These are phyloP conservation scores for Fragaria nilgerrensis DNA, from an alignment of 306 rosid genomes.

Conservation along the genomic window DNA sequence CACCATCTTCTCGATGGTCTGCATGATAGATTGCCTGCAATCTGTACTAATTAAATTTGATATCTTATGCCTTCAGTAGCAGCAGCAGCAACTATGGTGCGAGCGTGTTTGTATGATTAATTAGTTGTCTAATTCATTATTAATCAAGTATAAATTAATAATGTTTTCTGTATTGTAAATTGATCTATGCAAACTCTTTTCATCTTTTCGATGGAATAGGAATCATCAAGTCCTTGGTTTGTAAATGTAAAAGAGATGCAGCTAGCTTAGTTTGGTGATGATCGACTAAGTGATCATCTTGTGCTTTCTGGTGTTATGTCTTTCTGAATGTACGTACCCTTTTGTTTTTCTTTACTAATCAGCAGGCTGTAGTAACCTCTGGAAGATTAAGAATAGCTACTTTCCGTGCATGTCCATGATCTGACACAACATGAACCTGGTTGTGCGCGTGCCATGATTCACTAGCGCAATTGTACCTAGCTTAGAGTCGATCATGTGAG, in stretches of 20 bases:
- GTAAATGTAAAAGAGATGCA: not conserved
- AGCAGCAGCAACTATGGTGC: not conserved
- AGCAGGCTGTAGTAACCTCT: not conserved
- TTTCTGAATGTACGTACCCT: not conserved
- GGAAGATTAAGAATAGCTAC: not conserved
- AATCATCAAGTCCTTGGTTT: not conserved
- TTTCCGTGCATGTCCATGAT: constrained; percentile 5
- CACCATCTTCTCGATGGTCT: constrained; percentile 41
- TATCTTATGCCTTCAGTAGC: not conserved
- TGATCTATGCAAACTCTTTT: not conserved
- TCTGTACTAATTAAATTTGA: not conserved
- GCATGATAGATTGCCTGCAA: constrained; percentile 16
- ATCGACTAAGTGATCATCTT: not conserved
- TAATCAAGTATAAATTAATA: not conserved
- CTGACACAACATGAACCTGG: not conserved
- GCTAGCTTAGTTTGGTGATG: not conserved
- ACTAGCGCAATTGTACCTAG: not conserved
- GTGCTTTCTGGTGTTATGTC: not conserved
- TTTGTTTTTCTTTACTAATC: not conserved
- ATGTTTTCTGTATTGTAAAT: not conserved
- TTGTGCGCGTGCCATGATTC: constrained; percentile 5
- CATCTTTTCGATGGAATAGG: not conserved
- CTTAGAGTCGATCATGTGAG: not conserved
- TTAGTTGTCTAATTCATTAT: not conserved
- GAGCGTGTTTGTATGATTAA: not conserved